A percentile compares a stretch with the other conserved stretches of the same genome.
These are phyloP conservation scores for Wickerhamiella occidentalis DNA, from an alignment of 805 yeast genomes.

Conservation along the genomic window DNA sequence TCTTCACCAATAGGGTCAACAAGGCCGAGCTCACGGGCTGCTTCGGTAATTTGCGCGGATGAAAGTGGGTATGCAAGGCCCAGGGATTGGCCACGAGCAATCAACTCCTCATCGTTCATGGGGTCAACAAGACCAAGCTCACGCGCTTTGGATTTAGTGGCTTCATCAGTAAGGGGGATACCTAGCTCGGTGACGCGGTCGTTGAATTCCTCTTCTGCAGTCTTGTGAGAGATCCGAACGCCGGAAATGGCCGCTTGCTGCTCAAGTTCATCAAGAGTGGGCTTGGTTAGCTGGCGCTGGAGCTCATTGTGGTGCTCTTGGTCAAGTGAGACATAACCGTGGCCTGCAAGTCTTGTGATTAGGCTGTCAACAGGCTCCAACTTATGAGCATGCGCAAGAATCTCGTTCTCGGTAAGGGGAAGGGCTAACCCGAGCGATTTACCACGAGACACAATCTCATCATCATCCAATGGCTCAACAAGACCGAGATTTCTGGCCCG, in stretches of 20 bases:
- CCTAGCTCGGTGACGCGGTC: conserved; percentile 21
- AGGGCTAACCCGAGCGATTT: conserved; percentile 2
- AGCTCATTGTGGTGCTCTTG: not conserved
- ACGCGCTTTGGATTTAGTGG: conserved; percentile 19
- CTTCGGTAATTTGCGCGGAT: conserved; percentile 11
- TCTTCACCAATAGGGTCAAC: conserved; percentile 15
- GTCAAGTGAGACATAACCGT: not conserved
- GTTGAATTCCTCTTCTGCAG: conserved; percentile 12
- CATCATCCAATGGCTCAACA: conserved; percentile 10
- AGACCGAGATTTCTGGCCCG: conserved; percentile 23
- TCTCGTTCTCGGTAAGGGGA: conserved; percentile 36
- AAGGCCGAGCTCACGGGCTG: conserved; percentile 22
- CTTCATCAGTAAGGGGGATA: conserved; percentile 13
- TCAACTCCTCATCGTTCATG: conserved; percentile 9
- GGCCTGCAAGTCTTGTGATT: not conserved
- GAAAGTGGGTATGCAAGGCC: conserved; percentile 14
- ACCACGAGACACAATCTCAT: conserved; percentile 1
- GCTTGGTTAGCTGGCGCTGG: conserved; percentile 18
- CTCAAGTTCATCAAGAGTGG: conserved; percentile 27
- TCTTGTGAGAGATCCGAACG: not conserved
- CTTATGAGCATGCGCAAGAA: conserved; percentile 20
- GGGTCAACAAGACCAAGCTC: conserved; percentile 16
- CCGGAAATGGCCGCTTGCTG: conserved; percentile 8
- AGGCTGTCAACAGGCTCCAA: conserved; percentile 15
- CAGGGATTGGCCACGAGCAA: conserved; percentile 5